Base-by-base conservation (phyloP, 1,139 yeast species). In the Fermentozyma sake region DNA sequence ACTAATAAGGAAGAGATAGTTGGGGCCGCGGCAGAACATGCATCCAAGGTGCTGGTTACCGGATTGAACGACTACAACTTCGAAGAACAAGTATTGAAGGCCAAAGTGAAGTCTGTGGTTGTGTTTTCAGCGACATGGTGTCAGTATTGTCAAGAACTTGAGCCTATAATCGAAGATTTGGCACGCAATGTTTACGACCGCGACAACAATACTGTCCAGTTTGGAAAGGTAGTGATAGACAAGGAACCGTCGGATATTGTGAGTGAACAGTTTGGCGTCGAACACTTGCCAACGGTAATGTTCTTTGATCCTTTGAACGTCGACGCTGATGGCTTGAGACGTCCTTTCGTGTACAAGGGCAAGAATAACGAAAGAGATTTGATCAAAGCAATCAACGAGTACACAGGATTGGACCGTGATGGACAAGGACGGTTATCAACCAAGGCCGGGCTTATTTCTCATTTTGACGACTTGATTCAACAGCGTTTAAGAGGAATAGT, bases 381-480 rank as follows among this genome's bases (percentile, higher is more conserved):
- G 23, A 61, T 76, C 11, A 47, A 50, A 2, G 72, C 61, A 42
- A 58, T 83, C 29, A 79, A 80, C 46, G 51, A 50, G 3, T 55
- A 65, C 24, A 57, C 75, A 3, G 76, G 74, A 0, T 61, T 76
- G n/a, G 55, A 57, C 38, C 68, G 95, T 42, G 57, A 59, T 17
- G 32, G 44, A 2, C 42, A 46, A 22, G 95, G 95, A 4, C 47
- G 56, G 2, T 58, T 83, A 26, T 49, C 52, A 26, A 48, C 46
- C 1, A 39, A 42, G 7, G 87, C 85, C 7, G 95, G 95, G 12
- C 57, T 72, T 28, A 53, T 77, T 18, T 42, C 47, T 2, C 60
- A 55, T 4, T 34, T 76, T 18, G 76, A 75, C 32, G 39, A 42
- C 2, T 33, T 60, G 22, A 46, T 71, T 19, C 39, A 44, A 17